phyloP scores from a whole-genome alignment of 305 asterid species.

The Solanum hybrid region DNA sequence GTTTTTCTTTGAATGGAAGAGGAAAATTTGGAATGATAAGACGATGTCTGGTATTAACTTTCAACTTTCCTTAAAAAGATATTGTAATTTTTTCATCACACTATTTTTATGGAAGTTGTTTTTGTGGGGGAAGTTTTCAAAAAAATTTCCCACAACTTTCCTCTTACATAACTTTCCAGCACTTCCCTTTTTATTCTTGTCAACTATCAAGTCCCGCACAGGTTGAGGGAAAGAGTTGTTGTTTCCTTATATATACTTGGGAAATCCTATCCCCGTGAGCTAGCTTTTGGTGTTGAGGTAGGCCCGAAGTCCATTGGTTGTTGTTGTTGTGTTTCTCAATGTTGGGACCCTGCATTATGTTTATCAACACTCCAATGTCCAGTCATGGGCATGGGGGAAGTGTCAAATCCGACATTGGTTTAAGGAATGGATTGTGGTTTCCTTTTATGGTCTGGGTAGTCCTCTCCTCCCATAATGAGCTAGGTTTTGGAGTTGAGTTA shows the following conservation, averaged over 20 bases:
- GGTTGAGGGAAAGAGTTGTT: neutral
- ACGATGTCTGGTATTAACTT: neutral
- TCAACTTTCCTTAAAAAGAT: neutral
- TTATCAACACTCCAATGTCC: neutral
- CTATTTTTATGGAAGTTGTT: neutral
- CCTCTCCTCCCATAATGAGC: neutral
- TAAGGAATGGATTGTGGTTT: neutral
- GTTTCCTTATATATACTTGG: neutral
- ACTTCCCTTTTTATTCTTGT: neutral
- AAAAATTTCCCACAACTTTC: neutral
- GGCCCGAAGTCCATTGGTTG: neutral
- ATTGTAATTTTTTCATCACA: neutral
- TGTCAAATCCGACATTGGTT: neutral
- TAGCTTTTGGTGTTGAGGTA: neutral
- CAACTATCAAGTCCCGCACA: neutral
- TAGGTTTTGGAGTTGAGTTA: neutral
- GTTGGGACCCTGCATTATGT: neutral
- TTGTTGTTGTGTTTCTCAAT: neutral
- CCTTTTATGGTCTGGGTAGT: neutral
- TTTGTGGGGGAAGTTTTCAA: neutral
- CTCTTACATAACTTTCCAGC: neutral
- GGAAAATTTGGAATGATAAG: neutral
- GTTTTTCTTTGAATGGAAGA: neutral
- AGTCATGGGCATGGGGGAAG: neutral
- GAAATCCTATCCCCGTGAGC: neutral